Evolutionary conservation across 345 rosid species (phyloP).

Genomic region (Aquilaria yunnanensis): DNA sequence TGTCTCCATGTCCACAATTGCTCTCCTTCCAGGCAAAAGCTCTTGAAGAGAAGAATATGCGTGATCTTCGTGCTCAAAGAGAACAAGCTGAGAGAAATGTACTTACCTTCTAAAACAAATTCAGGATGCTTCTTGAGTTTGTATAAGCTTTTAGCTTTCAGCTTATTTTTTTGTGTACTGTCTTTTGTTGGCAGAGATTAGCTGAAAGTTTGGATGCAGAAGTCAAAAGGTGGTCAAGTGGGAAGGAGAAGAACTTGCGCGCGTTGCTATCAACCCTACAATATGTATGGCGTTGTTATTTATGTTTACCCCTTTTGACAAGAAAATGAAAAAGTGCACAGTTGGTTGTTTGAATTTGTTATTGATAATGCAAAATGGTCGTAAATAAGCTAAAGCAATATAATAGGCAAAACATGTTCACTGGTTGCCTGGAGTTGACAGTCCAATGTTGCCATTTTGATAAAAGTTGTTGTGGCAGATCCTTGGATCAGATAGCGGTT

Average conservation of each 20-base stretch:
- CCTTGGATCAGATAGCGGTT: constrained; percentile 88
- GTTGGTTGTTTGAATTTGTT: too few species aligned
- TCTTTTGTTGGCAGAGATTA: constrained; percentile 51
- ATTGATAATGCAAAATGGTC: too few species aligned
- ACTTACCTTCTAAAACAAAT: constrained; percentile 16
- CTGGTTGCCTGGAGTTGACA: too few species aligned
- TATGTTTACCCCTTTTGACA: not conserved
- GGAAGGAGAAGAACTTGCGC: constrained; percentile 86
- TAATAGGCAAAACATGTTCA: too few species aligned
- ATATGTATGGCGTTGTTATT: constrained; percentile 43
- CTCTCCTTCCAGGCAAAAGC: constrained; percentile 69
- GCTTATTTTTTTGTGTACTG: constrained; percentile 16
- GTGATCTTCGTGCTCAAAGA: constrained; percentile 72
- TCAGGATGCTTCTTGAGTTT: constrained; percentile 1
- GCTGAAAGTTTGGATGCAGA: constrained; percentile 79
- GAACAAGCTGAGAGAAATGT: constrained; percentile 96
- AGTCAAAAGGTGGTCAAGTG: constrained; percentile 88
- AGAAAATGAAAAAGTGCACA: too few species aligned
- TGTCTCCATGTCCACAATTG: too few species aligned
- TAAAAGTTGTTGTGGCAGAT: constrained; percentile 38
- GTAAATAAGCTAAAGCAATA: too few species aligned
- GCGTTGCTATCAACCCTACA: constrained; percentile 91
- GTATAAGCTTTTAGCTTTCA: not conserved
- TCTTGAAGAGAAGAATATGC: constrained; percentile 90
- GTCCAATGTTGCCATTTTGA: too few species aligned